Evolutionary conservation across 2,329 filamentous ascomycete species (phyloP).

Genomic region (Gaeumannomyces tritici): DNA sequence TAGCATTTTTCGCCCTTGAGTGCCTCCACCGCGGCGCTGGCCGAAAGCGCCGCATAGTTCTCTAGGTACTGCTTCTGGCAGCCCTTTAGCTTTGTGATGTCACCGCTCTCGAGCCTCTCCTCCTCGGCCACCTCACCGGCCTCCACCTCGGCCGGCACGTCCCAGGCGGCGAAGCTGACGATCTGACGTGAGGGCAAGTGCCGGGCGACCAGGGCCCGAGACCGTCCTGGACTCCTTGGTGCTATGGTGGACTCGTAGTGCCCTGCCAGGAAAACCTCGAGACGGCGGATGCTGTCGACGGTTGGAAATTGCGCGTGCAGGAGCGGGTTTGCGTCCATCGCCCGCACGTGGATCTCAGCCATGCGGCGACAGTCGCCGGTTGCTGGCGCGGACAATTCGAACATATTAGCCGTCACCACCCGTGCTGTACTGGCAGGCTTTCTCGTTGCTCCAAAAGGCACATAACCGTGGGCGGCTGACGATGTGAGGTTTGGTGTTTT

Average conservation of each 20-base stretch:
- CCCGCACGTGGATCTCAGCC: conserved; percentile 23
- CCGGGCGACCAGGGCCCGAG: conserved; percentile 23
- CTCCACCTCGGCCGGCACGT: conserved; percentile 11
- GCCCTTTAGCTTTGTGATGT: conserved; percentile 11
- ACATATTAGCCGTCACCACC: not conserved
- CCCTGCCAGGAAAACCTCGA: conserved; percentile 19
- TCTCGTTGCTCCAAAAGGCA: not conserved
- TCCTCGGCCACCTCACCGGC: conserved; percentile 6
- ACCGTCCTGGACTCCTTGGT: conserved; percentile 14
- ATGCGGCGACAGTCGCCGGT: conserved; percentile 8
- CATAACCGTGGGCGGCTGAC: not conserved
- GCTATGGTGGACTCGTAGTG: conserved; percentile 18
- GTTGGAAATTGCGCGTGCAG: conserved; percentile 30
- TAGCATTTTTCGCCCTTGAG: conserved; percentile 22
- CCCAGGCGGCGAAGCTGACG: conserved; percentile 26
- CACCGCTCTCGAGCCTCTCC: conserved; percentile 14
- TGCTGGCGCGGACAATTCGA: not conserved
- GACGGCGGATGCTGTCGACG: conserved; percentile 16
- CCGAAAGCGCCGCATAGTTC: conserved; percentile 19
- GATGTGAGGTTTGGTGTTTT: not conserved
- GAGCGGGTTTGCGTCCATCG: conserved; percentile 28
- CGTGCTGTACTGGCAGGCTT: not conserved
- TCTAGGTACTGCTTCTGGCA: conserved; percentile 23
- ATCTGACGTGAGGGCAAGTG: conserved; percentile 18
- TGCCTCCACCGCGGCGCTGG: conserved; percentile 19